Evolutionary conservation across 768 basidiomycete species (phyloP).

Genomic region (Harrya chromipes): DNA sequence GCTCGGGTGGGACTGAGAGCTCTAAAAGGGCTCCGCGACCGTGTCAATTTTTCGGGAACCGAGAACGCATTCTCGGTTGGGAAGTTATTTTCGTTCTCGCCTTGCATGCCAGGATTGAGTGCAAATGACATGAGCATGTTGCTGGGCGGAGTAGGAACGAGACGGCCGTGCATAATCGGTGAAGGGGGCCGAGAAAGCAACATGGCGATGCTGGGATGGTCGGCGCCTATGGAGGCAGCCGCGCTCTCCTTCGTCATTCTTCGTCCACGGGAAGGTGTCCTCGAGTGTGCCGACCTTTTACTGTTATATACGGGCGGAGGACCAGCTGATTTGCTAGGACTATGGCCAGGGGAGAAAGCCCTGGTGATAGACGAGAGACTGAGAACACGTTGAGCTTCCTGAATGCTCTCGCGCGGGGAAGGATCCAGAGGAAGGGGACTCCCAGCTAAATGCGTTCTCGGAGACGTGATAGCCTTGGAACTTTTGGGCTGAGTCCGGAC

Average conservation of each 20-base stretch:
- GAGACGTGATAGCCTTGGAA: not conserved
- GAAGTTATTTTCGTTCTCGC: not conserved
- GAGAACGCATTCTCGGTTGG: not conserved
- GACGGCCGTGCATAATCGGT: conserved; percentile 2
- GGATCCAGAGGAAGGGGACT: conserved; percentile 14
- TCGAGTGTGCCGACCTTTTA: not conserved
- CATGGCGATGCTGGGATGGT: conserved; percentile 18
- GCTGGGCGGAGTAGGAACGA: conserved; percentile 2
- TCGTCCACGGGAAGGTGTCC: conserved; percentile 19
- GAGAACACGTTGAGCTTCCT: not conserved
- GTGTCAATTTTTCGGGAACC: not conserved
- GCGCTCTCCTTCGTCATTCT: conserved; percentile 11
- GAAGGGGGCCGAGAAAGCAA: conserved; percentile 26
- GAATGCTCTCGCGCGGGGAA: conserved; percentile 7
- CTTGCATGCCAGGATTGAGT: not conserved
- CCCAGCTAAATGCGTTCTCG: conserved; percentile 18
- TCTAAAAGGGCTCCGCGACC: conserved; percentile 17
- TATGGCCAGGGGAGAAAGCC: conserved; percentile 2
- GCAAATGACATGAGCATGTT: conserved; percentile 2
- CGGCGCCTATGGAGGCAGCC: not conserved
- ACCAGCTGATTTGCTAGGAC: not conserved
- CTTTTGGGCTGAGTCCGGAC: not conserved
- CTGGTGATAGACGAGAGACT: conserved; percentile 15
- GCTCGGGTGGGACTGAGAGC: conserved; percentile 34
- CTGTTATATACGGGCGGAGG: not conserved